These are phyloP conservation scores for Aegilops sharonensis DNA, from an alignment of 176 grass and related monocot species.

Conservation along the genomic window DNA sequence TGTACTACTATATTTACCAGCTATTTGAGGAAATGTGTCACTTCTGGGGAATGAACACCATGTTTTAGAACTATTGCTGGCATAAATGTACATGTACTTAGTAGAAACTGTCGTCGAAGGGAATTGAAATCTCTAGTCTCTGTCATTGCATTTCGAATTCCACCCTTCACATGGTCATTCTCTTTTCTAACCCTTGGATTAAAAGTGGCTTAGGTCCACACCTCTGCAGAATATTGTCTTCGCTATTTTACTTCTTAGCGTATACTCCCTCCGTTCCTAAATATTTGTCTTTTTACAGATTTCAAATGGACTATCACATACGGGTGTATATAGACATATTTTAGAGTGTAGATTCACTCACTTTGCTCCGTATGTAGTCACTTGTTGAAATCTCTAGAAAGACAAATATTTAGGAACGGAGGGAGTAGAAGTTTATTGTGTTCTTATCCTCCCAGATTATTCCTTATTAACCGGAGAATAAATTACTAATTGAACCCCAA, in stretches of 20 bases:
- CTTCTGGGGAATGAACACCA: neutral
- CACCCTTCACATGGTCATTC: neutral
- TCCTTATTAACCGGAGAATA: neutral
- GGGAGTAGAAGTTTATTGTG: neutral
- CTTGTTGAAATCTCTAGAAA: no score
- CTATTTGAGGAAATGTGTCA: slow-evolving; percentile 4
- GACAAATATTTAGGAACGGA: no score
- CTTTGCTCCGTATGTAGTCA: no score
- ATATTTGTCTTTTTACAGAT: no score
- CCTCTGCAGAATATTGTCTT: neutral
- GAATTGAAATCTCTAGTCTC: neutral
- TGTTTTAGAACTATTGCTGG: neutral
- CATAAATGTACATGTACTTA: neutral
- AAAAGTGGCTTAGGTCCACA: neutral
- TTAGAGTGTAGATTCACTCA: no score
- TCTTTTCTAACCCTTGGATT: neutral
- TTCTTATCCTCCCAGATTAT: neutral
- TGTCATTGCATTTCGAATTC: neutral
- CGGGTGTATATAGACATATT: no score
- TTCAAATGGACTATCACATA: no score
- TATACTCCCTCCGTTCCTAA: neutral
- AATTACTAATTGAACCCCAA: neutral
- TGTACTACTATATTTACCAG: neutral
- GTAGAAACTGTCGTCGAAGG: neutral
- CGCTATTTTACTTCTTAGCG: neutral